Percentiles rank a stretch among this genome's conserved stretches.
phyloP scores from a whole-genome alignment of 2,329 filamentous ascomycete species.

The Rutstroemia sp. region DNA sequence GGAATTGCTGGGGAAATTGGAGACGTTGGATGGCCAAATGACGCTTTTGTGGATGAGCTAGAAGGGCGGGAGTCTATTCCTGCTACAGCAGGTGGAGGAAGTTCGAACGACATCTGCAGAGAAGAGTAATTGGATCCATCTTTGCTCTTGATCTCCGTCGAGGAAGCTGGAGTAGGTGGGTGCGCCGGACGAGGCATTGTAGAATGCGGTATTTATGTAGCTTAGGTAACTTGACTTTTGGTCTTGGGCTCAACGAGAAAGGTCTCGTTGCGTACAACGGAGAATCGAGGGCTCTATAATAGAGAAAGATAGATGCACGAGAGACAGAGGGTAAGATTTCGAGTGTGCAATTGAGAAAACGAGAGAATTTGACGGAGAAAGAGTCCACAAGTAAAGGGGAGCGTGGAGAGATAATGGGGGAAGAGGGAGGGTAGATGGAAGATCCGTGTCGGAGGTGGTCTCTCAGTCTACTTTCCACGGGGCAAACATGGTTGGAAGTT shows the following conservation, averaged over 20 bases:
- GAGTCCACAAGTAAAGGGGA: too few species aligned
- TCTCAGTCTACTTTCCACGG: background rate
- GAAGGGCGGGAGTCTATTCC: constrained; percentile 41
- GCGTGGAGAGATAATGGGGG: too few species aligned
- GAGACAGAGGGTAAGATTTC: background rate
- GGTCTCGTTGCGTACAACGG: background rate
- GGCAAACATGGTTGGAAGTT: background rate
- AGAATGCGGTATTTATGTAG: constrained; percentile 10
- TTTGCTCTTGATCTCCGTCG: constrained; percentile 70
- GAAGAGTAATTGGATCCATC: constrained; percentile 55
- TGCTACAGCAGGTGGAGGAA: constrained; percentile 68
- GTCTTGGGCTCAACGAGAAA: constrained; percentile 3
- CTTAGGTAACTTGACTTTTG: background rate
- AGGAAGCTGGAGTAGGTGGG: constrained; percentile 72
- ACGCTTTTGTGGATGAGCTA: constrained; percentile 37
- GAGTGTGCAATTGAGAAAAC: background rate
- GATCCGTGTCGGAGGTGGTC: background rate
- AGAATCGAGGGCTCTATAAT: too few species aligned
- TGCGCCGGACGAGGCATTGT: constrained; percentile 59
- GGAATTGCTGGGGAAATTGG: constrained; percentile 34
- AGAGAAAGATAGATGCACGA: background rate
- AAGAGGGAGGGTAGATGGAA: background rate
- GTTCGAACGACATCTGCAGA: constrained; percentile 62
- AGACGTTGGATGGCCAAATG: constrained; percentile 41
- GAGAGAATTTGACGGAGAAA: too few species aligned